Conservation (phyloP, 805 yeast genomes). For the Starmerella kuoi region DNA sequence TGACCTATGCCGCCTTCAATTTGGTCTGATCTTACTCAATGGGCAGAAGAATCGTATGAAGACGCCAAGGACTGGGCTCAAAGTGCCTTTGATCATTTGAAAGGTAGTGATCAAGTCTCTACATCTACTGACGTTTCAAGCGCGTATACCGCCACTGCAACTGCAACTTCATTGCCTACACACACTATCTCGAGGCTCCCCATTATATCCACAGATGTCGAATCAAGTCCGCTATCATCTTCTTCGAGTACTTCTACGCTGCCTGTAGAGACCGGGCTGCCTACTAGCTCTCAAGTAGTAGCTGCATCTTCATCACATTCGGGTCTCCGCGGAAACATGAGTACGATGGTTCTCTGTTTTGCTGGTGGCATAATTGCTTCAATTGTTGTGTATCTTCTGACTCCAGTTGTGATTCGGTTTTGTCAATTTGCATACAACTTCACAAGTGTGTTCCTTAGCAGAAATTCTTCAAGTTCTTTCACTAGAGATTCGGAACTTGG, state of each 20-base stretch:
- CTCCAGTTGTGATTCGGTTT: conserved; percentile 5
- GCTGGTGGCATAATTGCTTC: background rate
- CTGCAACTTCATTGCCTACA: background rate
- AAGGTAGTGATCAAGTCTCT: background rate
- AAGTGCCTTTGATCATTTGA: background rate
- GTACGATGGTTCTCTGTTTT: background rate
- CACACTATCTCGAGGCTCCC: background rate
- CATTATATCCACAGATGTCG: background rate
- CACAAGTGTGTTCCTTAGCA: conserved; percentile 1
- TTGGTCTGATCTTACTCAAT: background rate
- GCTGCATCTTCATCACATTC: background rate
- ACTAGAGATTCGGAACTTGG: conserved; percentile 31
- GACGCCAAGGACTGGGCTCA: conserved; percentile 1
- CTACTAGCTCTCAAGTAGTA: background rate
- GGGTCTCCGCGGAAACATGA: background rate
- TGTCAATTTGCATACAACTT: conserved; percentile 6
- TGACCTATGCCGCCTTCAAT: background rate
- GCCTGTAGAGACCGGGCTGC: background rate
- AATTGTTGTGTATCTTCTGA: conserved; percentile 3
- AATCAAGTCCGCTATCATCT: background rate
- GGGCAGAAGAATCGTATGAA: background rate
- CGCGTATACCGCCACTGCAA: background rate
- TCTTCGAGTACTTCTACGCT: background rate
- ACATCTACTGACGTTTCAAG: background rate
- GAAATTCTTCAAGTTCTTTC: conserved; percentile 10